Base-by-base conservation (phyloP, 495 filamentous ascomycete species). In the Penicillium pancosmium region DNA sequence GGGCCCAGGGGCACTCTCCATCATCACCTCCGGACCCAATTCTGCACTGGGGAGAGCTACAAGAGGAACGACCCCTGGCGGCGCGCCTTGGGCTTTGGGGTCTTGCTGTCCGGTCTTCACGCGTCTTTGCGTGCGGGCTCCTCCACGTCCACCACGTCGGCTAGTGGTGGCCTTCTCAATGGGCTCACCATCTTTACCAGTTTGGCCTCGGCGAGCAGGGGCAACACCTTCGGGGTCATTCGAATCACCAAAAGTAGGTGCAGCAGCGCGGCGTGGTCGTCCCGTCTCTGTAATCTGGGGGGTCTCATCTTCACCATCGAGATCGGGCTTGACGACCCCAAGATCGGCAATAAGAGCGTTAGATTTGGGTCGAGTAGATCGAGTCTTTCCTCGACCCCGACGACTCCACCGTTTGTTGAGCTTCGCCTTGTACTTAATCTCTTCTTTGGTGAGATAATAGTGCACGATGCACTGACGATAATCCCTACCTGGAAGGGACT, bases 381-480 rank as follows among this genome's bases (percentile, higher is more conserved):
- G 68, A 61, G 60, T 38, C 40, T 71, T 83, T 56, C 81, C 85
- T 38, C 86, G 80, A 55, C 83, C 77, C n/a, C 78, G 85, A 50
- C 83, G 87, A 27, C 85, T 87, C 73, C 86, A 84, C 57, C 86
- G 88, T 73, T 85, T 93, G 27, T 76, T 80, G 49, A 90, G 76
- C 68, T 89, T 90, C 36, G 90, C 88, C 73, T 96, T 95, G 65
- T 97, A 93, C 56, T 91, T 91, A 23, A 86, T 85, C 56, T 86
- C 83, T 65, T 90, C 86, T 73, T 98, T 98, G 55, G 89, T 96
- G 60, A 92, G 83, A 72, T 98, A 98, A 71, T 98, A 98, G 71
- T 98, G 95, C 62, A 91, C 81, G 62, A 98, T 97, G 68, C 91
- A 95, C 50, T 92, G 86, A 62, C 89, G 86, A 73, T 89, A 94